phyloP scores from a whole-genome alignment of 495 filamentous ascomycete genomes.

The Rusavskia elegans region DNA sequence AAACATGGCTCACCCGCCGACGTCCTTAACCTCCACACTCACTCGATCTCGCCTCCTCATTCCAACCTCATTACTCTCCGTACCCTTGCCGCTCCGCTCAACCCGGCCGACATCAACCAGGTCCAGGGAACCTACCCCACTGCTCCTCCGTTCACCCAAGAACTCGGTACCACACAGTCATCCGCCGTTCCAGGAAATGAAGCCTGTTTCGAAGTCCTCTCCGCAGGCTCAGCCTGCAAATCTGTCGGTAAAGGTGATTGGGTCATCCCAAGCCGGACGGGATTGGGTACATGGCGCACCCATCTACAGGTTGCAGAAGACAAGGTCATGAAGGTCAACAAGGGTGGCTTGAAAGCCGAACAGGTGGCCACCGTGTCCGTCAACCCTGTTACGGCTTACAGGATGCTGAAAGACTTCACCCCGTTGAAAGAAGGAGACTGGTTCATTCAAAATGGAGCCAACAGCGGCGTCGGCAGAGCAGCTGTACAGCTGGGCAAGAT shows the following conservation, averaged over 20 bases:
- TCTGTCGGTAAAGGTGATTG: conserved; percentile 60
- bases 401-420: conserved; percentile 78
- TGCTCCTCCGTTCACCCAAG: conserved; percentile 54
- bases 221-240: conserved; percentile 42
- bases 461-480: conserved; percentile 75
- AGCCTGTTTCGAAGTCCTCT: conserved; percentile 71
- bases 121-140: conserved; percentile 94
- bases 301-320: conserved; percentile 59
- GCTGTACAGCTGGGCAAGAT: conserved; percentile 68
- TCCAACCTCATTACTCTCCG: conserved; percentile 46
- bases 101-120: conserved; percentile 94
- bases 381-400: conserved; percentile 85
- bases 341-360: conserved; percentile 45
- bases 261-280: conserved; percentile 69
- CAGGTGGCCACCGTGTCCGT: conserved; percentile 78
- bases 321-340: conserved; percentile 49
- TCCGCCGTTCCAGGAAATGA: conserved; percentile 77
- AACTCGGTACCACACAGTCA: conserved; percentile 58
- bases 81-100: conserved; percentile 79
- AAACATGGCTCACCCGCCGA: conserved; percentile 73
- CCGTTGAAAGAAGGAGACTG: conserved; percentile 55
- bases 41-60: conserved; percentile 62
- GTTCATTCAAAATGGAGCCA: conserved; percentile 95
- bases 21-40: conserved; percentile 63
- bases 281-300: conserved; percentile 85